Evolutionary conservation across 2,329 filamentous ascomycete species (phyloP).

Genomic region (Fusarium illudens): DNA sequence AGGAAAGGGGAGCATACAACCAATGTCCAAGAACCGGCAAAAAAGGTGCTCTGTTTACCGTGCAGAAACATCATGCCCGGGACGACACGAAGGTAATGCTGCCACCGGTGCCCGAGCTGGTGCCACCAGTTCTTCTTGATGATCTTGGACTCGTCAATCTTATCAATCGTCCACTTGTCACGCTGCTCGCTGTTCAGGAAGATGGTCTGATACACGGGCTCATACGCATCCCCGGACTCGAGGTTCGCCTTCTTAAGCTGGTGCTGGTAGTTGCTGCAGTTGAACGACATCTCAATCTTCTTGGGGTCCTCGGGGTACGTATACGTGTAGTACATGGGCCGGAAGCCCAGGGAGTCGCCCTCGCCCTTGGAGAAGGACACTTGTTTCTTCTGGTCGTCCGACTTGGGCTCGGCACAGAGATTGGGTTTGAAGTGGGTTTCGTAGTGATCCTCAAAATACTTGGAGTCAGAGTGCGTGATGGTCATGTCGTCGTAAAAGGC

Average conservation of each 20-base stretch:
- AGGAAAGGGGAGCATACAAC: slow-evolving; percentile 56
- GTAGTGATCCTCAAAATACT: slow-evolving; percentile 74
- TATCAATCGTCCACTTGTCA: slow-evolving; percentile 66
- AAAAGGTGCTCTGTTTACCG: slow-evolving; percentile 68
- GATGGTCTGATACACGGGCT: slow-evolving; percentile 76
- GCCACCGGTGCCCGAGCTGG: slow-evolving; percentile 70
- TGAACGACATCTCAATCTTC: slow-evolving; percentile 75
- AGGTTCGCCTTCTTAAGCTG: slow-evolving; percentile 64
- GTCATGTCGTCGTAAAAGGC: slow-evolving; percentile 76
- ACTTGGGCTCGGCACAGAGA: slow-evolving; percentile 59
- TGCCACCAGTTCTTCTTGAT: slow-evolving; percentile 74
- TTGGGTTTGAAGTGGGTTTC: slow-evolving; percentile 65
- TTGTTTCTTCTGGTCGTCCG: slow-evolving; percentile 50
- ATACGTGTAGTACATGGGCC: slow-evolving; percentile 73
- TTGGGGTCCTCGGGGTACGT: slow-evolving; percentile 63
- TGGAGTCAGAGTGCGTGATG: slow-evolving; percentile 70
- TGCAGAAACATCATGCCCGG: slow-evolving; percentile 78
- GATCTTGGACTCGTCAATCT: slow-evolving; percentile 67
- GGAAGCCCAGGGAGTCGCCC: slow-evolving; percentile 63
- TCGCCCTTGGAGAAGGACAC: slow-evolving; percentile 54
- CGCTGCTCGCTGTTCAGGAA: slow-evolving; percentile 67
- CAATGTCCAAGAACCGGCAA: slow-evolving; percentile 74
- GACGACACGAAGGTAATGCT: slow-evolving; percentile 71
- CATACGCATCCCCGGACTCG: slow-evolving; percentile 45
- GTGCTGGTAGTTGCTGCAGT: slow-evolving; percentile 78